phyloP scores from a whole-genome alignment of 2,329 filamentous ascomycete species.

The Trichophyton simii region DNA sequence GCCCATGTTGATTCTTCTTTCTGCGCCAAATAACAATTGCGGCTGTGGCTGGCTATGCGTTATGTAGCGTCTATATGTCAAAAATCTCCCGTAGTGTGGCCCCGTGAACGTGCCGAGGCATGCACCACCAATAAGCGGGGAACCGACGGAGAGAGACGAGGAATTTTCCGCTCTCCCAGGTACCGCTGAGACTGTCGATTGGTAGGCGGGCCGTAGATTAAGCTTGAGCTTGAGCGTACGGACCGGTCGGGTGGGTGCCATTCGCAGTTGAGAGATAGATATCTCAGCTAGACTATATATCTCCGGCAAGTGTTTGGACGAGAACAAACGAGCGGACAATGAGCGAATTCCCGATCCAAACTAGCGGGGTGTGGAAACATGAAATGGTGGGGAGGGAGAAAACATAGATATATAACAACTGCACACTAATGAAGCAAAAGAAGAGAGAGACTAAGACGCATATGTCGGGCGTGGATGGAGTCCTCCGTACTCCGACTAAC shows the following conservation, averaged over 20 bases:
- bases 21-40: neutral
- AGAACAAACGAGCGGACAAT: neutral
- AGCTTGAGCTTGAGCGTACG: neutral
- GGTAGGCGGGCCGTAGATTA: neutral
- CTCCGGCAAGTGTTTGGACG: neutral
- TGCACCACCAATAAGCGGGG: neutral
- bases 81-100: neutral
- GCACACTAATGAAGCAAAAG: neutral
- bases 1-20: neutral
- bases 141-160: neutral
- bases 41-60: neutral
- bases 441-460: neutral
- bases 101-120: neutral
- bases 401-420: neutral
- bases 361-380: neutral
- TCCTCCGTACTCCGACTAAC: neutral
- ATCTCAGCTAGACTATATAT: neutral
- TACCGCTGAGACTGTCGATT: neutral
- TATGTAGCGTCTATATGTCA: neutral
- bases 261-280: neutral
- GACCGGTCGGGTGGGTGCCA: neutral
- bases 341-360: neutral
- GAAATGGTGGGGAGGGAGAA: neutral
- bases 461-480: neutral
- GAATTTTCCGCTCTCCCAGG: neutral